Conservation (phyloP, 176 grass and related monocot species). For the Echinochloa phyllopogon region DNA sequence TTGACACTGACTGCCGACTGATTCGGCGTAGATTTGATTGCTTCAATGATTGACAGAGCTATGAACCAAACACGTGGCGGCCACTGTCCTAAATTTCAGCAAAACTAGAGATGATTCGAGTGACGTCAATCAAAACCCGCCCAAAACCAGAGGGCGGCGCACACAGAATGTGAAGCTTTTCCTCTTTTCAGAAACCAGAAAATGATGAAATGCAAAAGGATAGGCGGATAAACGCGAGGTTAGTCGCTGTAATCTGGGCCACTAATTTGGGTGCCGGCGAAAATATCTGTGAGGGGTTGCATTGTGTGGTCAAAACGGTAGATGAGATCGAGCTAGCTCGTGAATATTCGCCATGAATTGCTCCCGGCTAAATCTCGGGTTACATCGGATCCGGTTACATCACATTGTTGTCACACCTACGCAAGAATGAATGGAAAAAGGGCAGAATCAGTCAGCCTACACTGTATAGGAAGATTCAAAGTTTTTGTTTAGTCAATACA, state of each 20-base stretch:
- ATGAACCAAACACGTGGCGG: background rate
- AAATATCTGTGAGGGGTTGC: conserved; percentile 39
- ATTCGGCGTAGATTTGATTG: background rate
- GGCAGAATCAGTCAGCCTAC: background rate
- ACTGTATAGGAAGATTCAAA: too few species aligned
- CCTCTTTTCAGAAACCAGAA: background rate
- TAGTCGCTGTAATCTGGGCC: conserved; percentile 36
- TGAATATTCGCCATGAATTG: conserved; percentile 25
- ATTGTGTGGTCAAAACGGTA: conserved; percentile 41
- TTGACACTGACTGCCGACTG: background rate
- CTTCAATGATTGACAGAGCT: background rate
- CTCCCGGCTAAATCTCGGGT: conserved; percentile 38
- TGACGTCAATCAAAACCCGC: conserved; percentile 23
- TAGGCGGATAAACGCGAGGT: conserved; percentile 1
- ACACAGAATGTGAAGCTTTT: conserved; percentile 6
- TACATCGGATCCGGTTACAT: conserved; percentile 31
- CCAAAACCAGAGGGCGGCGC: conserved; percentile 17
- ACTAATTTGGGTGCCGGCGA: conserved; percentile 19
- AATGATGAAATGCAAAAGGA: background rate
- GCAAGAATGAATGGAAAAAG: background rate
- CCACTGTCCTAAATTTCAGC: background rate
- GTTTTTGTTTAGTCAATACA: background rate
- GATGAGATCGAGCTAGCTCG: conserved; percentile 8
- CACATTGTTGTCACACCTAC: conserved; percentile 18
- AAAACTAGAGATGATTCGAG: background rate